Base-by-base conservation (phyloP, 108 stramenopile genomes). In the Cyclotella choctawhatcheeana region DNA sequence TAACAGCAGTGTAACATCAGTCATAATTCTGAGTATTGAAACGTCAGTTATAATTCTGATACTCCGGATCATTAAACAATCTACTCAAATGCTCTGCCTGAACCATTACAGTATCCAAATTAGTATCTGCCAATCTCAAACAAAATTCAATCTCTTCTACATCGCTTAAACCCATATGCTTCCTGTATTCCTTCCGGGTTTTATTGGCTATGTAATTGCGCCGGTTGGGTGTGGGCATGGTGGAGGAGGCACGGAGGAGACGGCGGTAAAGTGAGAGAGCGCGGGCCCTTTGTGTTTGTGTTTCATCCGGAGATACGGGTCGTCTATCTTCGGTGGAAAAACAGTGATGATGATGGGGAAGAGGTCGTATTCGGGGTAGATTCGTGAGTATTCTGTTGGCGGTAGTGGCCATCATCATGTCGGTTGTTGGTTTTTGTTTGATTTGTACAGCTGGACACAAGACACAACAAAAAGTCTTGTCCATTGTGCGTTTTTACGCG, bases 161-260 rank as follows among this genome's bases (percentile, higher is more conserved):
- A 73, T 91, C 88, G 4, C 80, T 86, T 31, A 93, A 30, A 33
- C 45, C 17, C 44, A 40, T 73, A 53, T 87, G 84, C 45, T 85
- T 88, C 12, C 66, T 69, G 67, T 76, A 94, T 82, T 94, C 90
- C 1, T 52, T 37, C 8, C 87, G 59, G 20, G 89, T 90, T 55
- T 89, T 94, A 21, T 74, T 66, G 35, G 87, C 71, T 0, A 94
- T 80, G 73, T 88, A 94, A 59, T 91, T 94, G 47, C 85, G 88
- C 34, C 90, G 84, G 69, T 94, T 94, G 51, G 93, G 93, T 3
- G 93, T 94, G 27, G 93, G 93, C 93, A 94, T 94, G 34, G 82
- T 80, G 60, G 73, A 67, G n/a, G 88, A 89, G 24, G 81, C 85
- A 34, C 93, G 84, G 63, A 94, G 61, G 20, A 94, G 77, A 63